Evolutionary conservation across 2,329 filamentous ascomycete species (phyloP).

Genomic region (Botrytis cinerea): DNA sequence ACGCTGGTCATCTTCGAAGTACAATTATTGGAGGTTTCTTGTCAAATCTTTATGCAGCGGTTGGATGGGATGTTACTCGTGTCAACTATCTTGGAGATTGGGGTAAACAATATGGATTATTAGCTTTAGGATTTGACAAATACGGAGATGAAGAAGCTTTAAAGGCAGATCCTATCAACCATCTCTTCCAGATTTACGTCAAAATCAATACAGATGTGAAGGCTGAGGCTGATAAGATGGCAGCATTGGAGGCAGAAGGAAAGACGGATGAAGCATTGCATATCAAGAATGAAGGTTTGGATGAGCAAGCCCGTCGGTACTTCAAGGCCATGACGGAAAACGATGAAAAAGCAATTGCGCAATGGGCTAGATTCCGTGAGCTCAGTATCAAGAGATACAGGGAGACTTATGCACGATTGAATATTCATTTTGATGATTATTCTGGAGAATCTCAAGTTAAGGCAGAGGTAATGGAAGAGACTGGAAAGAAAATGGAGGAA

Average conservation of each 20-base stretch:
- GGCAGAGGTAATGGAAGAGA: constrained; percentile 64
- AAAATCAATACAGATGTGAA: constrained; percentile 66
- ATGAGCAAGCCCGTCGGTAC: constrained; percentile 73
- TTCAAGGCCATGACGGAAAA: constrained; percentile 73
- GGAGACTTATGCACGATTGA: constrained; percentile 68
- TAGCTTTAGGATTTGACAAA: constrained; percentile 73
- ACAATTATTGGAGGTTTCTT: constrained; percentile 77
- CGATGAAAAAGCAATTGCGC: constrained; percentile 58
- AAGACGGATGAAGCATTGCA: constrained; percentile 51
- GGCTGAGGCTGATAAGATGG: constrained; percentile 66
- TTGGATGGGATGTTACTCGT: constrained; percentile 69
- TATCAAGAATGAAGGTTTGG: constrained; percentile 59
- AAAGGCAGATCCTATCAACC: constrained; percentile 73
- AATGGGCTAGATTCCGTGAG: constrained; percentile 68
- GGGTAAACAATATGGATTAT: constrained; percentile 70
- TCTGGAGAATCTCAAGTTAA: constrained; percentile 74
- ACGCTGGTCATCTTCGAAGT: constrained; percentile 72
- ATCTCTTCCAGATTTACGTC: constrained; percentile 81
- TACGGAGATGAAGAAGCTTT: constrained; percentile 75
- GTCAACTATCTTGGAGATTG: constrained; percentile 81
- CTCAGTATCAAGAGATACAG: constrained; percentile 68
- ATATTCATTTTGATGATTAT: constrained; percentile 70
- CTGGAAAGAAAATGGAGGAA: constrained; percentile 62
- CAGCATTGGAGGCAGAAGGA: constrained; percentile 44
- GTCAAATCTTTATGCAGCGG: constrained; percentile 65